Percentiles rank a stretch among this genome's conserved stretches.
Evolutionary conservation across 2,329 filamentous ascomycete species (phyloP).

Genomic region (Lizonia empirigonia): DNA sequence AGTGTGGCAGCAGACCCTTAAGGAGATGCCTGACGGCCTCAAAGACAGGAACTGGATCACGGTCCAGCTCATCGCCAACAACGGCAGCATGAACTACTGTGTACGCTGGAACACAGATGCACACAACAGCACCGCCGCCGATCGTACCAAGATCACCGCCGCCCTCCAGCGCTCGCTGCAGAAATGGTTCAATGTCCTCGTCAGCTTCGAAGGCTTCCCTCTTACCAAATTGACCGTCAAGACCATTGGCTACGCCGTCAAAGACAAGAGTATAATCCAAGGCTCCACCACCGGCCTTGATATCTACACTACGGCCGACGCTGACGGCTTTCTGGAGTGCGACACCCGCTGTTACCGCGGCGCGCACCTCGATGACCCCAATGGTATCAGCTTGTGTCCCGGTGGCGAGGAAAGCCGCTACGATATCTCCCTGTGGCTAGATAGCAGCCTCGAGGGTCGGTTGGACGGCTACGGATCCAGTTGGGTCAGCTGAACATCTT

Average conservation of each 20-base stretch:
- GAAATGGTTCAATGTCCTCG: conserved; percentile 53
- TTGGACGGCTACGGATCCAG: conserved; percentile 52
- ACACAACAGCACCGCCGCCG: conserved; percentile 45
- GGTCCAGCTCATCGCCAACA: conserved; percentile 36
- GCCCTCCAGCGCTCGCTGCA: conserved; percentile 47
- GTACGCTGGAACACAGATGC: conserved; percentile 54
- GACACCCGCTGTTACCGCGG: conserved; percentile 51
- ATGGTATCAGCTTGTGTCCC: conserved; percentile 50
- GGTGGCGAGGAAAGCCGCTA: conserved; percentile 51
- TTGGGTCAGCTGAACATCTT: too few species aligned
- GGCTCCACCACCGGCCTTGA: conserved; percentile 44
- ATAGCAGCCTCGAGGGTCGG: conserved; percentile 49
- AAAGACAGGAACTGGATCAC: conserved; percentile 40
- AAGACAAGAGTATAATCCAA: conserved; percentile 46
- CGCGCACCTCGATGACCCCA: conserved; percentile 49
- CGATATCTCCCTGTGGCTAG: conserved; percentile 52
- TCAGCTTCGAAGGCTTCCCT: conserved; percentile 55
- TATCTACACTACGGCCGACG: conserved; percentile 52
- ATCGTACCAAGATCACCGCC: conserved; percentile 47
- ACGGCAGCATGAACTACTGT: conserved; percentile 50
- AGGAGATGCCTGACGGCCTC: conserved; percentile 30
- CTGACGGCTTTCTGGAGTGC: conserved; percentile 52
- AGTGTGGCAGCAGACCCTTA: conserved; percentile 32
- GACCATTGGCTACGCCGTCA: conserved; percentile 54
- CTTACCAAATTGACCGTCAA: conserved; percentile 48